Evolutionary conservation across 805 yeast genomes (phyloP).

Genomic region (Suhomyces xylopsoci): DNA sequence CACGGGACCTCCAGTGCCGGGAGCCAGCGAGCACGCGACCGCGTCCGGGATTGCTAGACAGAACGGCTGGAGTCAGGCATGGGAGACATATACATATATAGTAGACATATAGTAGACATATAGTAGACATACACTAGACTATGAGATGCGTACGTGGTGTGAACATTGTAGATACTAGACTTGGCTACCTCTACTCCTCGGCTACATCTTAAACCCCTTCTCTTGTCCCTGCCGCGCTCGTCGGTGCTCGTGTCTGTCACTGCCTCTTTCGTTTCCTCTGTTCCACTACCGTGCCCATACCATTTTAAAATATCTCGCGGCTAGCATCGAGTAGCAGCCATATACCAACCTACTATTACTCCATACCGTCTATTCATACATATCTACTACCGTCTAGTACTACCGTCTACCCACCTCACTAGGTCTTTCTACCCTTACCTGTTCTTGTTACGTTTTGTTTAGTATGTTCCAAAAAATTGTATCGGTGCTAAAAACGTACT

Average conservation of each 20-base stretch:
- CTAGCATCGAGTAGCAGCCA: background rate
- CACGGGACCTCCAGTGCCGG: background rate
- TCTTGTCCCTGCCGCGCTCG: too few species aligned
- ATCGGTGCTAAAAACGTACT: constrained; percentile 43
- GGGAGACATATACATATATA: too few species aligned
- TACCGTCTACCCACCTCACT: background rate
- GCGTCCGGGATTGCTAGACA: background rate
- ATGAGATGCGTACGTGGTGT: too few species aligned
- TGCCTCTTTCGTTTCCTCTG: background rate
- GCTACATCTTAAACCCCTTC: too few species aligned
- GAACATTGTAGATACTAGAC: too few species aligned
- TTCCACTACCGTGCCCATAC: background rate
- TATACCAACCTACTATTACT: background rate
- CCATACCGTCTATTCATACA: background rate
- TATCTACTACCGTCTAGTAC: background rate
- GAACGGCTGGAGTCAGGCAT: background rate
- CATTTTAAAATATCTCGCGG: background rate
- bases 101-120: too few species aligned
- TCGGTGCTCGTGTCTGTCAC: background rate
- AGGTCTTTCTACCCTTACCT: too few species aligned
- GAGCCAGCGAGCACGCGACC: background rate
- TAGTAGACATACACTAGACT: too few species aligned
- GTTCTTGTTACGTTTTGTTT: background rate
- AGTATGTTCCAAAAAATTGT: background rate
- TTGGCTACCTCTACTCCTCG: background rate